Conservation (phyloP, 2,329 filamentous ascomycete species). For the Raffaelea arxii region DNA sequence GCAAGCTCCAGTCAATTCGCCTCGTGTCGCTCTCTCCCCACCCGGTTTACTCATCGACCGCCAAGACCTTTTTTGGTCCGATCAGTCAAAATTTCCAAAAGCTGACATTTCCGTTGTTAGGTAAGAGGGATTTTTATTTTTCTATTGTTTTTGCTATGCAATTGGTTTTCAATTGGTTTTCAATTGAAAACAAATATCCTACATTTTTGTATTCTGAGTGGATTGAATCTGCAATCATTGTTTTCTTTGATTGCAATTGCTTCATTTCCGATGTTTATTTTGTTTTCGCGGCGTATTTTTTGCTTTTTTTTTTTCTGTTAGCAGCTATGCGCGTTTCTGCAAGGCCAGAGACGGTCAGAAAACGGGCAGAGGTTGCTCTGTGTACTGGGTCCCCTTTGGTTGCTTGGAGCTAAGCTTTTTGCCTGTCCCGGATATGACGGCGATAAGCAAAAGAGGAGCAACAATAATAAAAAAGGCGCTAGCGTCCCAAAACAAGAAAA, state of each 20-base stretch:
- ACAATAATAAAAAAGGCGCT: slow-evolving; percentile 6
- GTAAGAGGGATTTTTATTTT: neutral
- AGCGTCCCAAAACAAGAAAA: slow-evolving; percentile 8
- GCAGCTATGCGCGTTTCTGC: too few species aligned
- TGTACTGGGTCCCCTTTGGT: too few species aligned
- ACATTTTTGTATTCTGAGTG: too few species aligned
- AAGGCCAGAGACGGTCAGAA: too few species aligned
- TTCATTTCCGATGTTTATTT: too few species aligned
- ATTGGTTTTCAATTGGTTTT: neutral
- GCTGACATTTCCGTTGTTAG: neutral
- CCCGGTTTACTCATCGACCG: neutral
- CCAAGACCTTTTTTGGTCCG: slow-evolving; percentile 5
- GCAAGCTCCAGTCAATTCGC: neutral
- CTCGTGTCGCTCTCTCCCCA: slow-evolving; percentile 2
- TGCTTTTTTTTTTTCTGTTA: too few species aligned
- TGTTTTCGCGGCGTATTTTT: too few species aligned
- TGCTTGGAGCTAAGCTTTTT: slow-evolving; percentile 13
- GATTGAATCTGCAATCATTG: too few species aligned
- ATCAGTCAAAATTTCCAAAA: neutral
- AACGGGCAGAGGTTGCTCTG: too few species aligned
- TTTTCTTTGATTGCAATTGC: too few species aligned
- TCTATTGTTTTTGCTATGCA: too few species aligned
- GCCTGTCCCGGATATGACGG: slow-evolving; percentile 11
- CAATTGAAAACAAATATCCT: too few species aligned
- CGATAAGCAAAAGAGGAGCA: slow-evolving; percentile 11